A percentile compares a stretch with the other conserved stretches of the same genome.
phyloP scores from a whole-genome alignment of 495 filamentous ascomycete species.

The Aspergillus cavernicola region DNA sequence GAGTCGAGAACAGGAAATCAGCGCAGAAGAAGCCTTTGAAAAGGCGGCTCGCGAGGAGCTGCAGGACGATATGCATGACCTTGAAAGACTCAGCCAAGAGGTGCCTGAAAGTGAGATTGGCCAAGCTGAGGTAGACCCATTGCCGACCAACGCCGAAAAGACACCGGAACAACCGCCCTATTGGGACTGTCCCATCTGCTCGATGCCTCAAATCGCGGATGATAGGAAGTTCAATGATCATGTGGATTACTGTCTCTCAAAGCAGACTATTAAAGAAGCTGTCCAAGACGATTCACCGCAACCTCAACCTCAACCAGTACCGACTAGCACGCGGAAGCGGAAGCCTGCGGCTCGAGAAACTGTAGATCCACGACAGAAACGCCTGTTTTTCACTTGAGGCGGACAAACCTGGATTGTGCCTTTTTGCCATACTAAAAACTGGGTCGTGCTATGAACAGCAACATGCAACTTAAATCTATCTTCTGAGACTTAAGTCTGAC shows the following conservation, averaged over 20 bases:
- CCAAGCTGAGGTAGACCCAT: background rate
- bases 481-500: too few species aligned
- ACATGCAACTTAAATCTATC: too few species aligned
- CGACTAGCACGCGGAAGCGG: constrained; percentile 25
- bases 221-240: constrained; percentile 86
- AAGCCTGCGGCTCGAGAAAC: constrained; percentile 23
- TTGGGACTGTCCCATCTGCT: constrained; percentile 90
- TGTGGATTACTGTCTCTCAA: constrained; percentile 88
- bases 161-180: constrained; percentile 34
- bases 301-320: background rate
- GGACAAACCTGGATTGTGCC: background rate
- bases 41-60: constrained; percentile 58
- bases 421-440: too few species aligned
- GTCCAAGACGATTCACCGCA: constrained; percentile 46
- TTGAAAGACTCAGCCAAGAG: constrained; percentile 64
- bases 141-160: background rate
- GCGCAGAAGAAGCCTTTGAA: constrained; percentile 68
- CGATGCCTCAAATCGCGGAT: constrained; percentile 64
- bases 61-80: constrained; percentile 60
- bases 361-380: constrained; percentile 34
- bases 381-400: constrained; percentile 35
- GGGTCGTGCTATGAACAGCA: too few species aligned
- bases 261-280: constrained; percentile 77
- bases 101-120: constrained; percentile 13
- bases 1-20: constrained; percentile 58